Conservation (phyloP, 345 rosid genomes). For the Rhizophora mangle region DNA sequence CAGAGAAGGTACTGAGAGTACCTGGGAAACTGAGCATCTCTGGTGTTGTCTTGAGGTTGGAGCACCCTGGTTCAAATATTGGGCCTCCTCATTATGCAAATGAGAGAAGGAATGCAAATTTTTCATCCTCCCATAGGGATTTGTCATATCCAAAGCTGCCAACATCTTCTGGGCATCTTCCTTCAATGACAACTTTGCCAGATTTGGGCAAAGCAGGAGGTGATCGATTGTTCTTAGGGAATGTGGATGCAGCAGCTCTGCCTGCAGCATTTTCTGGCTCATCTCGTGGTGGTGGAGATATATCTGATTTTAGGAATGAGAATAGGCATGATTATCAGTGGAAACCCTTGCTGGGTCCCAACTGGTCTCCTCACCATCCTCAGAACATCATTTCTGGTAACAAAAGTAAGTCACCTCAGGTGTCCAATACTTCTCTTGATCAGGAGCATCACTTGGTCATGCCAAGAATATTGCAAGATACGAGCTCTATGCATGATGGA, state of each 20-base stretch:
- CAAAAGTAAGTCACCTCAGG: conserved; percentile 42
- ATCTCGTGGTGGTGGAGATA: conserved; percentile 30
- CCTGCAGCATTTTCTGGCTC: conserved; percentile 32
- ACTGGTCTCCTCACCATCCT: conserved; percentile 38
- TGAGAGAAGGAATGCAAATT: conserved; percentile 40
- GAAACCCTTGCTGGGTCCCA: conserved; percentile 27
- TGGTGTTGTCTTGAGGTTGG: conserved; percentile 79
- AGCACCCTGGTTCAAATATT: conserved; percentile 45
- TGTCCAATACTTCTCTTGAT: conserved; percentile 12
- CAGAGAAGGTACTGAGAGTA: conserved; percentile 83
- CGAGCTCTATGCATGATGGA: conserved; percentile 24
- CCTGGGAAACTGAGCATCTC: conserved; percentile 93
- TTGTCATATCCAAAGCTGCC: conserved; percentile 37
- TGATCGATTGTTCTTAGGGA: conserved; percentile 29
- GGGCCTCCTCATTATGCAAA: conserved; percentile 41
- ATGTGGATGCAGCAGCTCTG: conserved; percentile 29
- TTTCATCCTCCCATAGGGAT: conserved; percentile 38
- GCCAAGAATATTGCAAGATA: conserved; percentile 35
- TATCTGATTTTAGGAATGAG: conserved; percentile 38
- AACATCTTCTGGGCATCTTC: conserved; percentile 26
- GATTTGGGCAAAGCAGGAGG: conserved; percentile 34
- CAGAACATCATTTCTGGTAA: conserved; percentile 17
- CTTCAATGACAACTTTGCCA: conserved; percentile 29
- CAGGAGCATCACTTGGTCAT: conserved; percentile 29
- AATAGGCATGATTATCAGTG: conserved; percentile 41